phyloP scores from a whole-genome alignment of 495 filamentous ascomycete genomes.

The Bathelium albidoporum region DNA sequence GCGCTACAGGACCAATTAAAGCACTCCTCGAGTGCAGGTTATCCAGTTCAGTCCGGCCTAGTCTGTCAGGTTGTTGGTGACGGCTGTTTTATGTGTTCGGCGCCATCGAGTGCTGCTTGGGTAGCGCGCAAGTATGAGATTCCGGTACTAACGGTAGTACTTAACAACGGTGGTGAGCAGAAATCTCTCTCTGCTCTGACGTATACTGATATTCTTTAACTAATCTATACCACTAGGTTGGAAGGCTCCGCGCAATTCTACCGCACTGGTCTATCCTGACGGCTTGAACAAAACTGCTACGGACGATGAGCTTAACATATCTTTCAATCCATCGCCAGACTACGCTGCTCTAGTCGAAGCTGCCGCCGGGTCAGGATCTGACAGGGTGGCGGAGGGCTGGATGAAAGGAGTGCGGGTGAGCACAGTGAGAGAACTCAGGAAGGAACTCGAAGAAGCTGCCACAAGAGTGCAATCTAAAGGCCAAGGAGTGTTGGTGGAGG shows the following conservation, averaged over 20 bases:
- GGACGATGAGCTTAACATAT: conserved; percentile 77
- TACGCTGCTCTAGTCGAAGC: conserved; percentile 80
- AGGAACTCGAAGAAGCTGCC: neutral
- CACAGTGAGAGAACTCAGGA: neutral
- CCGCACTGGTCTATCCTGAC: conserved; percentile 74
- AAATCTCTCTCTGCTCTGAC: conserved; percentile 7
- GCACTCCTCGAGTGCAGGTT: conserved; percentile 19
- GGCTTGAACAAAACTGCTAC: conserved; percentile 63
- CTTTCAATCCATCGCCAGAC: conserved; percentile 67
- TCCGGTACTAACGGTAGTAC: conserved; percentile 29
- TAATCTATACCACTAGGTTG: conserved; percentile 44
- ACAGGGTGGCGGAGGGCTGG: conserved; percentile 19
- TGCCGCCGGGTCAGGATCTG: conserved; percentile 36
- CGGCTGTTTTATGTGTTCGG: conserved; percentile 33
- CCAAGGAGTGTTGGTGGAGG: neutral
- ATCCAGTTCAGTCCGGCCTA: conserved; percentile 20
- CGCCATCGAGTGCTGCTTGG: conserved; percentile 26
- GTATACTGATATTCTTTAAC: neutral
- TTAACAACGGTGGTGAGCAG: conserved; percentile 31
- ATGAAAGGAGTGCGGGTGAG: conserved; percentile 19
- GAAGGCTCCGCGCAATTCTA: conserved; percentile 69
- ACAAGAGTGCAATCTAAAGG: neutral
- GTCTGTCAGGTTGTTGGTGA: conserved; percentile 28
- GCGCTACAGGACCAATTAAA: neutral
- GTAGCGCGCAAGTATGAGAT: conserved; percentile 27